phyloP scores from a whole-genome alignment of 768 basidiomycete genomes.

The Phanerodontia chrysosporium region DNA sequence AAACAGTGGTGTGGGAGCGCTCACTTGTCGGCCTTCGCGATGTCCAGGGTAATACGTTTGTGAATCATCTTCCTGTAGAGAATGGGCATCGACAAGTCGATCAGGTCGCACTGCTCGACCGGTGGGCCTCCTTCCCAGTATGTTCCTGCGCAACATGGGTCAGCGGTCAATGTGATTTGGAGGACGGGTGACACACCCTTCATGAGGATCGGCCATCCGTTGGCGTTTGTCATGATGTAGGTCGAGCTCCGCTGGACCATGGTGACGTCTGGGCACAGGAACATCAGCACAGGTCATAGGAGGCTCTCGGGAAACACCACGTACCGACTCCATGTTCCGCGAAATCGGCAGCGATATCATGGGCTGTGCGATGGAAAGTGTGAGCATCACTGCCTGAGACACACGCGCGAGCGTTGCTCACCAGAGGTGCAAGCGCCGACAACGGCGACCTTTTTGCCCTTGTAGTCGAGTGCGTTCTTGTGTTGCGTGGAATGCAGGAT shows the following conservation, averaged over 20 bases:
- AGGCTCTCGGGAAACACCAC: conserved; percentile 47
- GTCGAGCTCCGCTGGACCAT: conserved; percentile 9
- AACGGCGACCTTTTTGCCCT: conserved; percentile 66
- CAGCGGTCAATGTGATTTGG: background rate
- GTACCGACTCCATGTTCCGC: conserved; percentile 41
- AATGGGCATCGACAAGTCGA: conserved; percentile 47
- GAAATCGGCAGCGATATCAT: conserved; percentile 48
- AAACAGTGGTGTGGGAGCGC: conserved; percentile 21
- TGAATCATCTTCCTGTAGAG: conserved; percentile 24
- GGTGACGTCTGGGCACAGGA: conserved; percentile 29
- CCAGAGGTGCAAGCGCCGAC: conserved; percentile 61
- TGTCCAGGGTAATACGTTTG: conserved; percentile 27
- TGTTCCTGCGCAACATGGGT: conserved; percentile 17
- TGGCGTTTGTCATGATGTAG: conserved; percentile 18
- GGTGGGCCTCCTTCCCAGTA: conserved; percentile 45
- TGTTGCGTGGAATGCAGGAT: conserved; percentile 56
- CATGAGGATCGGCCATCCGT: conserved; percentile 30
- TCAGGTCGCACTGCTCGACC: conserved; percentile 48
- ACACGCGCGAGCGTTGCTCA: conserved; percentile 24
- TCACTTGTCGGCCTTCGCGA: conserved; percentile 30
- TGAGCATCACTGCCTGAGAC: background rate
- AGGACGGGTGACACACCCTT: conserved; percentile 19
- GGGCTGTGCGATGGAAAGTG: conserved; percentile 21
- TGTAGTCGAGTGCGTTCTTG: conserved; percentile 46
- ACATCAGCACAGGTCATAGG: conserved; percentile 39